These are phyloP conservation scores for Entomortierella beljakovae DNA, from an alignment of 192 early-diverging fungal species.

Conservation along the genomic window DNA sequence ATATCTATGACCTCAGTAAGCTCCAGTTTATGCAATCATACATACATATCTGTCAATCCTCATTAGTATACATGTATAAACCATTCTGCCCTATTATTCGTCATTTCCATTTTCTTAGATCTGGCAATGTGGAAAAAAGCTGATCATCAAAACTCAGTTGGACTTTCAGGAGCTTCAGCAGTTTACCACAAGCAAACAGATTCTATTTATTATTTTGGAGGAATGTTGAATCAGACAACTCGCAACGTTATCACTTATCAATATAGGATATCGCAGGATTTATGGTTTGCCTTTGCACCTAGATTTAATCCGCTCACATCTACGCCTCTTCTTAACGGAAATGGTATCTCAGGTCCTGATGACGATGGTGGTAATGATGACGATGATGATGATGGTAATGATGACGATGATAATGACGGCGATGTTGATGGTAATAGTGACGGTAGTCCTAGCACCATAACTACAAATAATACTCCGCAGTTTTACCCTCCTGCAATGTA, in stretches of 20 bases:
- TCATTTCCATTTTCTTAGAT: background rate
- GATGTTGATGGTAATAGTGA: background rate
- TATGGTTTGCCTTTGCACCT: slow-evolving; percentile 47
- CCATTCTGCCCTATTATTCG: background rate
- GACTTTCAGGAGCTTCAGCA: slow-evolving; percentile 34
- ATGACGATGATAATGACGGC: slow-evolving; percentile 1
- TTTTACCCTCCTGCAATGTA: slow-evolving; percentile 37
- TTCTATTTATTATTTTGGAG: slow-evolving; percentile 56
- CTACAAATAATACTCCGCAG: background rate
- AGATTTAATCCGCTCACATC: slow-evolving; percentile 45
- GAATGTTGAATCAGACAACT: slow-evolving; percentile 42
- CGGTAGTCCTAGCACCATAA: no score
- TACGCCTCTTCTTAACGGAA: background rate
- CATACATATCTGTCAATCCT: no score
- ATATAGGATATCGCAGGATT: slow-evolving; percentile 37
- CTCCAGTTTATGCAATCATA: no score
- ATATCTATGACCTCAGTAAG: slow-evolving; percentile 25
- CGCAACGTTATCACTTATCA: slow-evolving; percentile 41
- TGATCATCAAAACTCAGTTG: slow-evolving; percentile 50
- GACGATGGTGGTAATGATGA: no score
- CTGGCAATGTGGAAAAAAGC: slow-evolving; percentile 24
- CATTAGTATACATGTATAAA: background rate
- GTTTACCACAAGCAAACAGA: slow-evolving; percentile 46
- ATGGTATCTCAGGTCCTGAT: background rate
- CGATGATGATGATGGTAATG: background rate